Evolutionary conservation across 2,329 filamentous ascomycete species (phyloP), one percentile per base, ranked within the genome.

Genomic region (Penicillium sclerotigenum): DNA sequence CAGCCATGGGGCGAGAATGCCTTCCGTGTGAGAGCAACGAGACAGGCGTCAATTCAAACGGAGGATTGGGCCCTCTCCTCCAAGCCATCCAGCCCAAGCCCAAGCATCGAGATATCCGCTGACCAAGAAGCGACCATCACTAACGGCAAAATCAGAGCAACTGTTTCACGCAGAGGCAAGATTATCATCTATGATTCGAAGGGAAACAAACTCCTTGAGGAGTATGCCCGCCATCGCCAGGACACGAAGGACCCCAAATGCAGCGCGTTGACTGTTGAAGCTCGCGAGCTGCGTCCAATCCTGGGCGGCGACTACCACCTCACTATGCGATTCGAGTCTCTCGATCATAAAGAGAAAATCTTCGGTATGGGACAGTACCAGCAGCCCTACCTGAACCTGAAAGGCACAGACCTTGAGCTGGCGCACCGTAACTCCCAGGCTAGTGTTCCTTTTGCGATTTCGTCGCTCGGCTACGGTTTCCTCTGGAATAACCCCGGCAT

Each of bases 311-410:
- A 82, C 52, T 86, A 83, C 63, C 79, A 83, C 50, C 71, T 87
- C 9, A 86, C 83, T 0, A 74, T 80, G 60, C 77, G 85, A 0
- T 79, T 87, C 51, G 85, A 87, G 66, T 81, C 80, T 1, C 65
- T 82, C 50, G 69, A 80, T 51, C 70, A 73, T 0, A 73, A 80
- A 18, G 85, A 88, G 67, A 83, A 80, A 65, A 81, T 88, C n/a
- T 88, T 79, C 63, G 85, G 85, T 20, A 87, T 87, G 84, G 85
- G 85, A 0, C 85, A 88, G 69, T 87, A 88, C 57, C 85, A 88
- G 63, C 84, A 88, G 61, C 81, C 83, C 0, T 79, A 76, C 49
- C 73, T 88, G n/a, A 78, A 87, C 64, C 75, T 87, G 47, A 87
- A 87, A 61, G 85, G 85, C 0, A 66, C 75, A 0, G 84, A 87